phyloP scores from a whole-genome alignment of 2,329 filamentous ascomycete species.

The Trichoderma lentiforme region DNA sequence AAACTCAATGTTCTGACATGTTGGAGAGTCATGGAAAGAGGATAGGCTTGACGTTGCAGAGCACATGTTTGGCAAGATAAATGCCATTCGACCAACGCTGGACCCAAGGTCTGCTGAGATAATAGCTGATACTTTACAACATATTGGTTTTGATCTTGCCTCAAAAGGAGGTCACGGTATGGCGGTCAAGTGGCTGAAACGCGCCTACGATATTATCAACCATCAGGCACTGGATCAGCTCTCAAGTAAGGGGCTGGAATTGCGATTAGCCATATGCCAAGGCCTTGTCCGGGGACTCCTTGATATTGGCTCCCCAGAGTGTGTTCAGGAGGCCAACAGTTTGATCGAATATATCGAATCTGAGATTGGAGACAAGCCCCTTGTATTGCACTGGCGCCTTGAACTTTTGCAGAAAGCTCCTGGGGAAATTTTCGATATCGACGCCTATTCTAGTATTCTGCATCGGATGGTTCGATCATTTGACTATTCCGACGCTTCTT shows the following conservation, averaged over 20 bases:
- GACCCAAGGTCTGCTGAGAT: slow-evolving; percentile 54
- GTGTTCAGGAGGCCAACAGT: slow-evolving; percentile 50
- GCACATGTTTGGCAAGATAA: slow-evolving; percentile 66
- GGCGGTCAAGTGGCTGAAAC: slow-evolving; percentile 70
- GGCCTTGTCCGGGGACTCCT: slow-evolving; percentile 56
- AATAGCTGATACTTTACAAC: slow-evolving; percentile 65
- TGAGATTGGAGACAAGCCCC: slow-evolving; percentile 60
- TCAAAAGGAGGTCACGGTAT: slow-evolving; percentile 48
- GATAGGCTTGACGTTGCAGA: slow-evolving; percentile 72
- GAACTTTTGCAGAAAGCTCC: slow-evolving; percentile 57
- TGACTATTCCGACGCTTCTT: slow-evolving; percentile 58
- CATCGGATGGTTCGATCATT: slow-evolving; percentile 58
- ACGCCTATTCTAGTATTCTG: slow-evolving; percentile 52
- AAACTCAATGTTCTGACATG: slow-evolving; percentile 20
- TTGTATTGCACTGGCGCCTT: slow-evolving; percentile 65
- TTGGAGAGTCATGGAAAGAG: slow-evolving; percentile 67
- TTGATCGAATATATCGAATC: slow-evolving; percentile 60
- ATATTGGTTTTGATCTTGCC: slow-evolving; percentile 64
- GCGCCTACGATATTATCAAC: slow-evolving; percentile 60
- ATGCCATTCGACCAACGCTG: slow-evolving; percentile 36
- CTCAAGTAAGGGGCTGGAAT: slow-evolving; percentile 58
- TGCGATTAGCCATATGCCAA: slow-evolving; percentile 66
- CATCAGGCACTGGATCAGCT: slow-evolving; percentile 52
- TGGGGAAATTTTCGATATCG: slow-evolving; percentile 45
- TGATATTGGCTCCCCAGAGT: slow-evolving; percentile 42